Evolutionary conservation across 106 monocot species (phyloP).

Genomic region (Gastrodia elata): DNA sequence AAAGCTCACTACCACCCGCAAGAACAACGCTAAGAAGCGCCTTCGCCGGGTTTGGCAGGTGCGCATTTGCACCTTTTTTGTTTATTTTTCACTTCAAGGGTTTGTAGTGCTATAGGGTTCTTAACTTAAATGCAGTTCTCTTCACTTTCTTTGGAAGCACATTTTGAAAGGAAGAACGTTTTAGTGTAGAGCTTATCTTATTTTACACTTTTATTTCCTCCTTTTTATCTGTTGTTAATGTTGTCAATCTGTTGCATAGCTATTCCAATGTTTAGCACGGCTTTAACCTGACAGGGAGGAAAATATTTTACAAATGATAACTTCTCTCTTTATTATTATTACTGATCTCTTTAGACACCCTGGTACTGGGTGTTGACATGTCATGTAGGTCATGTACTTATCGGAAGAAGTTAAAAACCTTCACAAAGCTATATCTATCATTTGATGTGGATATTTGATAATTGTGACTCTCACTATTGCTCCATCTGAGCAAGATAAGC

Average conservation of each 20-base stretch:
- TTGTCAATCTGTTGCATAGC: background rate
- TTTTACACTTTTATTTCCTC: background rate
- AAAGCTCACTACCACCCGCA: slow-evolving; percentile 89
- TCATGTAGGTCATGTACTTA: background rate
- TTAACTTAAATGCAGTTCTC: background rate
- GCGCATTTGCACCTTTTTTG: background rate
- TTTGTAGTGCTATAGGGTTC: background rate
- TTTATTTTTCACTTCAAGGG: background rate
- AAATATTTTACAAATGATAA: background rate
- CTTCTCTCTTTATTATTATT: background rate
- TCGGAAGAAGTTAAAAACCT: background rate
- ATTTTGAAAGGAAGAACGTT: background rate
- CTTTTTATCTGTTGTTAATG: background rate
- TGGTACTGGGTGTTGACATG: background rate
- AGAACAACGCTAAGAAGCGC: slow-evolving; percentile 88
- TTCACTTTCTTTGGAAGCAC: background rate
- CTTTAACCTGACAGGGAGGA: background rate
- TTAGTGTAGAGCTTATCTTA: background rate
- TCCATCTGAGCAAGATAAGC: background rate
- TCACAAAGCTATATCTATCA: background rate
- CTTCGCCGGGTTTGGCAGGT: slow-evolving; percentile 94
- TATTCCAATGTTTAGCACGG: background rate
- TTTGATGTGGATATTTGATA: background rate
- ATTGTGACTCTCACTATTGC: background rate
- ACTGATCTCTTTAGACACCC: background rate